Evolutionary conservation across 192 early-diverging fungal species (phyloP), one percentile per base, ranked within the genome.

Genomic region (Diversispora epigaea): DNA sequence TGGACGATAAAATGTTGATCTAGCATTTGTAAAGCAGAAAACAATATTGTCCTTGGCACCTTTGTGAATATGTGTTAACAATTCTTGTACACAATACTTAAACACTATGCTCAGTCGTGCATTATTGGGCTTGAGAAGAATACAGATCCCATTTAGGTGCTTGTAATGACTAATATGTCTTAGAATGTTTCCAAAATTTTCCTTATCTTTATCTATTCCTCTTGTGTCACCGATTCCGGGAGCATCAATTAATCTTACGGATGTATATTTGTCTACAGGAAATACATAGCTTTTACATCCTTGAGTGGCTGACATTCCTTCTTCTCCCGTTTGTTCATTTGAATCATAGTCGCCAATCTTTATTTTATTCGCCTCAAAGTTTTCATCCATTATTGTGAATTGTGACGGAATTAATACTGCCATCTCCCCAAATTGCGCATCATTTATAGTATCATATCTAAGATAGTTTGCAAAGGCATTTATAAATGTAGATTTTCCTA

Each of bases 151-250:
- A 21, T 78, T 68, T 40, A 78, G 41, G 32, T 69, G 47, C 4
- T 69, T 40, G 39, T 69, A 60, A 4, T 40, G 25, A 68, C 68
- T 62, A 52, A 78, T 78, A 60, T 78, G 61, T 12, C 62, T 49
- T 46, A 78, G 10, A 9, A 61, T 78, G 39, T 74, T 68, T 40
- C 70, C 77, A 74, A 78, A 78, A 73, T 75, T 78, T 56, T 60
- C 63, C n/a, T 68, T 17, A 50, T 78, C 77, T 17, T 78, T 40
- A 45, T 74, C 52, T 17, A 78, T 39, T 4, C 72, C 77, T 75
- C 71, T 71, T 61, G 77, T 78, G 56, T 78, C 77, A 9, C 77
- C 77, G 8, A 78, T 68, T 40, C 77, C 67, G 19, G 77, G 77
- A 49, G 77, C 74, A 60, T 78, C 77, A 6, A 78, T 78, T 17